Percentiles rank a stretch among this genome's conserved stretches.
Evolutionary conservation across 192 early-diverging fungal species (phyloP).

Genomic region (Coemansia sp.): DNA sequence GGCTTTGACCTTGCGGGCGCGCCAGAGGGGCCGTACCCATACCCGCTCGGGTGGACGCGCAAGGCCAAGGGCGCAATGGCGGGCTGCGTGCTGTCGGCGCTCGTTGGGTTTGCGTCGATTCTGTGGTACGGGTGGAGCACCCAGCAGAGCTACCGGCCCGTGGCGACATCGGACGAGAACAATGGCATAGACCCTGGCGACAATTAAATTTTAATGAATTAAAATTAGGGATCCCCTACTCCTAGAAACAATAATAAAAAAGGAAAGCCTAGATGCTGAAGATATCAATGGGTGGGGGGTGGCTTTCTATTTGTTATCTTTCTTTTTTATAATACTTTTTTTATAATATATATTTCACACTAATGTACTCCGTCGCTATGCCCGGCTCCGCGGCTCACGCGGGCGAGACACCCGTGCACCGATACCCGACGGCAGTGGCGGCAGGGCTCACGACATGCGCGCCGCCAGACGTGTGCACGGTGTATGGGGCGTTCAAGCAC

Average conservation of each 20-base stretch:
- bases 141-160: conserved; percentile 12
- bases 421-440: conserved; percentile 27
- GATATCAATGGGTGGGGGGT: too few relatives aligned
- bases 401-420: conserved; percentile 28
- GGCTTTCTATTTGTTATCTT: background rate
- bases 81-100: conserved; percentile 68
- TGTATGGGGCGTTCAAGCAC: conserved; percentile 74
- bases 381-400: conserved; percentile 16
- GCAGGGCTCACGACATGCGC: conserved; percentile 28
- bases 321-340: background rate
- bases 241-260: background rate
- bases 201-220: background rate
- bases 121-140: conserved; percentile 70
- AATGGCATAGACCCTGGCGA: background rate
- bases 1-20: conserved; percentile 67
- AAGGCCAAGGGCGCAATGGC: conserved; percentile 76
- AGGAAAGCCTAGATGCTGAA: too few relatives aligned
- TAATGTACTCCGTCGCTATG: conserved; percentile 30
- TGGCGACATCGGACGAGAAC: conserved; percentile 18
- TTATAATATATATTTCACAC: too few relatives aligned
- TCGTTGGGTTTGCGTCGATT: conserved; percentile 75
- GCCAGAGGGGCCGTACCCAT: conserved; percentile 57
- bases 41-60: conserved; percentile 62
- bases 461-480: conserved; percentile 59
- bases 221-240: too few relatives aligned